phyloP scores from a whole-genome alignment of 1,284 basidiomycete species.

The Heterobasidion occidentale region DNA sequence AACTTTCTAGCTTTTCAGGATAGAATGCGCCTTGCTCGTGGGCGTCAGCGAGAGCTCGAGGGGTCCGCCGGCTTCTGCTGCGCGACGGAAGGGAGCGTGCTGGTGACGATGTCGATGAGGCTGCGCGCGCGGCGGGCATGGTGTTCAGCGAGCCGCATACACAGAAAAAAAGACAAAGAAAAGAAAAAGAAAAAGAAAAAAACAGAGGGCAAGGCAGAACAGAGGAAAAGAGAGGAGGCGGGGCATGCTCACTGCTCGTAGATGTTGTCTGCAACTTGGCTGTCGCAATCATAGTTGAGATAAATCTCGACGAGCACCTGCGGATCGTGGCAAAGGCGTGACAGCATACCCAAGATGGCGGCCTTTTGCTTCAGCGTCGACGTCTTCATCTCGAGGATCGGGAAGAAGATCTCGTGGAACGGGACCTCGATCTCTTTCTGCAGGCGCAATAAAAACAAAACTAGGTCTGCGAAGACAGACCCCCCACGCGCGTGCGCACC shows the following conservation, averaged over 20 bases:
- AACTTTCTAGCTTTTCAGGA: too few species aligned
- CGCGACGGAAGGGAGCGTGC: constrained; percentile 42
- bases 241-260: constrained; percentile 76
- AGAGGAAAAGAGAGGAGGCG: too few species aligned
- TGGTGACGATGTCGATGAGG: constrained; percentile 85
- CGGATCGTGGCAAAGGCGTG: constrained; percentile 85
- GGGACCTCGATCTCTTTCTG: constrained; percentile 99
- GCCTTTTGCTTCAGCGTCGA: constrained; percentile 94
- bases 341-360: constrained; percentile 82
- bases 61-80: constrained; percentile 48
- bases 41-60: constrained; percentile 49
- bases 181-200: too few species aligned
- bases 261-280: constrained; percentile 88
- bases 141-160: neutral
- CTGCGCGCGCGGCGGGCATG: constrained; percentile 28
- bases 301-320: constrained; percentile 96
- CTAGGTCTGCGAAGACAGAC: too few species aligned
- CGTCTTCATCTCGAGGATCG: constrained; percentile 97
- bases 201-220: too few species aligned
- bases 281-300: constrained; percentile 96
- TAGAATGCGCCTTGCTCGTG: constrained; percentile 32
- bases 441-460: neutral
- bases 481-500: constrained; percentile 37
- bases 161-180: too few species aligned
- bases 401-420: constrained; percentile 97